Conservation (phyloP, 768 basidiomycete species). For the Rhodotorula sphaerocarpa region DNA sequence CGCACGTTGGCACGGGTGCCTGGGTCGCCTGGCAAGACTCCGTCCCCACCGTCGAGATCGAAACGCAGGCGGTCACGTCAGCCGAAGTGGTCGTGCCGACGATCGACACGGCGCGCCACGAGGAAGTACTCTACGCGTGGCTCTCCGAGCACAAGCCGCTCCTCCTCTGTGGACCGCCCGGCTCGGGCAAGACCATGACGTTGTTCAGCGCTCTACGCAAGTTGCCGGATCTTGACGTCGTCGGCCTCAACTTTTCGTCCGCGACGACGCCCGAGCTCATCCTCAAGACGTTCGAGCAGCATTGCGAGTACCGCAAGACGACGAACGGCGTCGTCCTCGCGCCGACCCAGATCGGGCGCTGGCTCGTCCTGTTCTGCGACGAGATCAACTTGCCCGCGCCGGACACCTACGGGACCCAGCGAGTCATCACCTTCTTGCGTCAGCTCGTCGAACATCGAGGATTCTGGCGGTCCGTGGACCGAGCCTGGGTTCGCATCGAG, state of each 20-base stretch:
- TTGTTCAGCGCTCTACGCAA: conserved; percentile 95
- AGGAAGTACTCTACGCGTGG: conserved; percentile 98
- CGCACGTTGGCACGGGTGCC: conserved; percentile 71
- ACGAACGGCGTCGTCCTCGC: conserved; percentile 95
- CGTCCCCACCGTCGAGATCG: conserved; percentile 92
- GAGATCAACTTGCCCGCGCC: conserved; percentile 96
- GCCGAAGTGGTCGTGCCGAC: conserved; percentile 96
- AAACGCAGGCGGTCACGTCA: conserved; percentile 89
- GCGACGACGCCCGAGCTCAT: conserved; percentile 97
- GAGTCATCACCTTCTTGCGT: conserved; percentile 95
- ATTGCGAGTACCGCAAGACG: conserved; percentile 97
- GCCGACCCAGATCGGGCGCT: conserved; percentile 87
- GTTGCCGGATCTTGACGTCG: conserved; percentile 96
- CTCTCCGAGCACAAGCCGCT: conserved; percentile 96
- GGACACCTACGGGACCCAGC: conserved; percentile 97
- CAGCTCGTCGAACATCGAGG: conserved; percentile 92
- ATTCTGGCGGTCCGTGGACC: conserved; percentile 87
- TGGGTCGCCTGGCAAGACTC: conserved; percentile 87
- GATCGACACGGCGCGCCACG: conserved; percentile 95
- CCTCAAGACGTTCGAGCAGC: conserved; percentile 98
- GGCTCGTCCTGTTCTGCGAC: conserved; percentile 99
- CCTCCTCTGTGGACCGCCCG: conserved; percentile 97
- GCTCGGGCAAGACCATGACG: conserved; percentile 99
- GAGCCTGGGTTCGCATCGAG: conserved; percentile 94
- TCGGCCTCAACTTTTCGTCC: conserved; percentile 97